Evolutionary conservation across 176 grass and related monocot genomes (phyloP), one percentile per base, ranked within the genome.

Genomic region (Puccinellia tenuiflora): DNA sequence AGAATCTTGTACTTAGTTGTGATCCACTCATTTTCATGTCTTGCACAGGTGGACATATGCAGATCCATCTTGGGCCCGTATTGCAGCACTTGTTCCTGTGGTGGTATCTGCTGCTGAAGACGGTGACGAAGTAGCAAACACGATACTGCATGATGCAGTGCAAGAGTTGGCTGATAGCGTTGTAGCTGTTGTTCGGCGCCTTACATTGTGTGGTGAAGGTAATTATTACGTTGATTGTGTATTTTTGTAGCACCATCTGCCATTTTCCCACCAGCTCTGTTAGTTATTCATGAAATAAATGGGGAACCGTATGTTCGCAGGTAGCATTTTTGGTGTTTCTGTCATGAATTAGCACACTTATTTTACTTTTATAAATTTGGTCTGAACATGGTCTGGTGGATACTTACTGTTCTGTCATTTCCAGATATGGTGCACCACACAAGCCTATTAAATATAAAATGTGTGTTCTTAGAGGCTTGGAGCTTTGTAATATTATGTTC

Each of bases 121-220:
- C 31, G 93, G 93, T 60, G 96, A 99, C 88, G 88, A 96, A 95
- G 96, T 96, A 52, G 96, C 96, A 78, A 99, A 99, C 85, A 96
- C 85, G 79, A 96, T 99, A 81, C 84, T 99, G 81, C 81, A 76
- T 78, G 87, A 93, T 70, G 86, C 96, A 81, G 96, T 94, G 24
- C 87, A 88, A 34, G 96, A 99, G 56, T 90, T 99, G 54, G 89
- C 91, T 70, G 96, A 99, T 68, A 94, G 89, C 88, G 91, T 99
- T 79, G 79, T 96, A 82, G 96, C 96, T 31, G 96, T 99, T 92
- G 87, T 96, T 55, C 77, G 75, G 12, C 91, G 91, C 68, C 96
- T 99, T 78, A 84, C 73, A 85, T 88, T 99, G 65, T 99, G 93
- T 76, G 96, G 93, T 69, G 85, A 96, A 93, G 93, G 96, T 98